phyloP scores from a whole-genome alignment of 768 basidiomycete genomes.

The Pleurotus salmoneostramineus region DNA sequence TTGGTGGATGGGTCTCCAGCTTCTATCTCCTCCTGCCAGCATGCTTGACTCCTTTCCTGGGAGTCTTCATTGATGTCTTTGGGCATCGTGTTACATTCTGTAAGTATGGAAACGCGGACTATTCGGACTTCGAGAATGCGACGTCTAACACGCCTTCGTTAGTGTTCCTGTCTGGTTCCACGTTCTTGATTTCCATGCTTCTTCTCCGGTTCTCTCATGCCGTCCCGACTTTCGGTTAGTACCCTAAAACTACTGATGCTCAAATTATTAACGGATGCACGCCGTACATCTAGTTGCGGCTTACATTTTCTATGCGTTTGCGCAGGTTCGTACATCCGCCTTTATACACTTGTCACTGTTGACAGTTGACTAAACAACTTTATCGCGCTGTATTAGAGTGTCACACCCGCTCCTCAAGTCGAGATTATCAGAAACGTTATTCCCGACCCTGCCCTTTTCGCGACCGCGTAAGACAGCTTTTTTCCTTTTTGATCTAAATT shows the following conservation, averaged over 20 bases:
- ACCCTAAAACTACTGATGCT: background rate
- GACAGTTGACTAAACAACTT: background rate
- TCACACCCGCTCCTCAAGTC: constrained; percentile 32
- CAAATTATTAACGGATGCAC: background rate
- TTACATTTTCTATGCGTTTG: constrained; percentile 37
- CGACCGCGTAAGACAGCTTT: constrained; percentile 26
- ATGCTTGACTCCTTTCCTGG: constrained; percentile 34
- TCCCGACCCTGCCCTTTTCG: constrained; percentile 36
- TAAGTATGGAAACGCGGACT: constrained; percentile 14
- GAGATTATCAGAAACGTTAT: constrained; percentile 37
- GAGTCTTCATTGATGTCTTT: constrained; percentile 34
- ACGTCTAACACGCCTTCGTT: background rate
- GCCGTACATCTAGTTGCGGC: constrained; percentile 24
- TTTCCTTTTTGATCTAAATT: background rate
- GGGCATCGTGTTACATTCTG: constrained; percentile 34
- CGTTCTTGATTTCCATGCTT: constrained; percentile 37
- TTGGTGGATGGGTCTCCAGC: constrained; percentile 41
- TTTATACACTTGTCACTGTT: background rate
- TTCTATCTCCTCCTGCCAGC: constrained; percentile 37
- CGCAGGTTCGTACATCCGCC: constrained; percentile 22
- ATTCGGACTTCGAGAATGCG: background rate
- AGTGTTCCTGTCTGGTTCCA: constrained; percentile 36
- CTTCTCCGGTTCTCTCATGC: constrained; percentile 33
- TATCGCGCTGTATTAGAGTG: constrained; percentile 12
- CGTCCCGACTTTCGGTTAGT: constrained; percentile 32